Evolutionary conservation across 2,329 filamentous ascomycete species (phyloP).

Genomic region (Hymenoscyphus scutula): DNA sequence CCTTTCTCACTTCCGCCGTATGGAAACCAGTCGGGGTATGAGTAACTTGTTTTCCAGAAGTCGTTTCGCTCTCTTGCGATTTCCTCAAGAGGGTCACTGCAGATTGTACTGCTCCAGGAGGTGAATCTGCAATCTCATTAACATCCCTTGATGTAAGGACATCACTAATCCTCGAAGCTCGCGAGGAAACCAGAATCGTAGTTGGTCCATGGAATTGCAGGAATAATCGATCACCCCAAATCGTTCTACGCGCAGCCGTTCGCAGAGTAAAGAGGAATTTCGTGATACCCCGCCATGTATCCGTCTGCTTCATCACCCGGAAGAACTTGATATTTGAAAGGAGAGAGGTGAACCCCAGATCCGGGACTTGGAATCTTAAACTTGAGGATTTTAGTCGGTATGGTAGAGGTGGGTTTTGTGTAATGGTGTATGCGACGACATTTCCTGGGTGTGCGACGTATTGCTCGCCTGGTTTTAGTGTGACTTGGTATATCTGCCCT

Average conservation of each 20-base stretch:
- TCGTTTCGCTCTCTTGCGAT: conserved; percentile 36
- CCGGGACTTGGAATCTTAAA: conserved; percentile 75
- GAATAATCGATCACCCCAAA: conserved; percentile 94
- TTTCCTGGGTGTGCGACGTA: conserved; percentile 90
- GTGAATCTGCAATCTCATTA: conserved; percentile 83
- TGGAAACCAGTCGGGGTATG: conserved; percentile 48
- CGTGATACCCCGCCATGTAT: conserved; percentile 68
- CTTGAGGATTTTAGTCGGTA: conserved; percentile 82
- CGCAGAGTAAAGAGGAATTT: conserved; percentile 66
- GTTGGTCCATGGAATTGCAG: conserved; percentile 84
- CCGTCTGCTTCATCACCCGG: conserved; percentile 66
- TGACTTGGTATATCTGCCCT: conserved; percentile 86
- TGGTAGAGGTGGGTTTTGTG: conserved; percentile 69
- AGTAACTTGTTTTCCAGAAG: conserved; percentile 30
- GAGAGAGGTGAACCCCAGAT: conserved; percentile 57
- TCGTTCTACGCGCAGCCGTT: conserved; percentile 74
- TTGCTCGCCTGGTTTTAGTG: conserved; percentile 77
- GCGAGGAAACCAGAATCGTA: conserved; percentile 83
- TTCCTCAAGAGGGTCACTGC: conserved; percentile 50
- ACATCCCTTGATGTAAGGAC: conserved; percentile 75
- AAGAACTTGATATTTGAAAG: conserved; percentile 73
- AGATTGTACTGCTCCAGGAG: conserved; percentile 66
- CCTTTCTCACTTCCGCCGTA: conserved; percentile 54
- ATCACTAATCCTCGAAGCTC: conserved; percentile 76
- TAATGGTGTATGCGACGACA: conserved; percentile 84